Base-by-base conservation (phyloP, 2,329 filamentous ascomycete species). In the Epichloe sibirici region DNA sequence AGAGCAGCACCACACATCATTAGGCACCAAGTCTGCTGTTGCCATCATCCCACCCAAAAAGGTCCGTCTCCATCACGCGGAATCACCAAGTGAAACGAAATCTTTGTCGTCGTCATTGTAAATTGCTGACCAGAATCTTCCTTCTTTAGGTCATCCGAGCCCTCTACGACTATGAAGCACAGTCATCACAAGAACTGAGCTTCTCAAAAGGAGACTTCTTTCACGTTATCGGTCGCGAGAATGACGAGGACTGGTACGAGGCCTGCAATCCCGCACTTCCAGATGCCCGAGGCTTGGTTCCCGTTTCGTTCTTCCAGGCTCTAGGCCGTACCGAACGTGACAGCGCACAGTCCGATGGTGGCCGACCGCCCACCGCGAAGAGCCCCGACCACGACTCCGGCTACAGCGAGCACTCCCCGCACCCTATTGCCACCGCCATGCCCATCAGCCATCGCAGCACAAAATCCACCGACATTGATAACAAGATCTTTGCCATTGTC, bases 171-270 rank as follows among this genome's bases (percentile, higher is more conserved):
- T 95, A 95, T 72, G 79, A 85, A 63, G 87, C 90, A 55, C 79
- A 85, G 63, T 81, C 82, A 55, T 72, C 72, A 51, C 85, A 91
- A 66, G 85, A 95, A 73, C 77, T 98, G 62, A 85, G 86, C 66
- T 98, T 98, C 71, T 89, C 85, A 59, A 87, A 89, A 66, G 93
- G 93, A 64, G 93, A 98, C 69, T 98, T 97, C 70, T 93, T 98
- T 68, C 91, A 97, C 74, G 93, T 98, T 58, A 91, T 97, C 68
- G 89, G 88, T 63, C 86, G 91, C 68, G 93, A 97, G 73, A 85
- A 96, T 75, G 91, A 97, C 67, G 73, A 75, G 42, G 89, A 96
- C 66, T 98, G 93, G 91, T 98, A 96, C 77, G 93, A 97, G 71
- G 93, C 91, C 52, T 97, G 90, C 76, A 98, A 98, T 66, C 93